Evolutionary conservation across 176 grass and related monocot species (phyloP).

Genomic region (Eragrostis nindensis): DNA sequence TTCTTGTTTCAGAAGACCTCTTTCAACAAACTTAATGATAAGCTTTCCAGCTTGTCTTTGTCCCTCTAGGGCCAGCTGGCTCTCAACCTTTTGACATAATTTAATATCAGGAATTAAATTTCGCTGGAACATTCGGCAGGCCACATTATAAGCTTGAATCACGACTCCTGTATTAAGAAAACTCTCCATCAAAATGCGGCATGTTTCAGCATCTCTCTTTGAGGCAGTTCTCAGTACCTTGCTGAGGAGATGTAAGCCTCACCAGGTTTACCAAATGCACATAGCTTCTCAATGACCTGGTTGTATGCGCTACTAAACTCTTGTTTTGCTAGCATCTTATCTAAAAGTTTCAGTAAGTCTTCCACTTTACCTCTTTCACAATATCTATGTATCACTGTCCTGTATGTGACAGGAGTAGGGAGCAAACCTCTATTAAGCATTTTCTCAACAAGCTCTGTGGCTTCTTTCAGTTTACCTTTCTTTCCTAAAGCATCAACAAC

Average conservation of each 20-base stretch:
- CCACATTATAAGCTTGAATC: conserved; percentile 77
- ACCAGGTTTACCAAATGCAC: conserved; percentile 68
- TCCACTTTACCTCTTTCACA: conserved; percentile 73
- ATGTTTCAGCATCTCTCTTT: conserved; percentile 74
- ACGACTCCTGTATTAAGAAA: conserved; percentile 60
- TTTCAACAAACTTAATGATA: conserved; percentile 78
- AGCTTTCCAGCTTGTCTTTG: conserved; percentile 58
- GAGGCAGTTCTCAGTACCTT: conserved; percentile 88
- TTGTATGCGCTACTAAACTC: conserved; percentile 73
- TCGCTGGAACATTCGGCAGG: conserved; percentile 78
- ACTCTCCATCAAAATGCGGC: conserved; percentile 78
- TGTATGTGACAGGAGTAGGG: conserved; percentile 88
- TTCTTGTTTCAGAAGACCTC: conserved; percentile 62
- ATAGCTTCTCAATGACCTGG: conserved; percentile 90
- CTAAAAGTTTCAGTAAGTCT: conserved; percentile 74
- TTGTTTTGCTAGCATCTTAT: conserved; percentile 75
- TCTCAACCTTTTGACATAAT: conserved; percentile 67
- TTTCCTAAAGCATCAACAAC: conserved; percentile 82
- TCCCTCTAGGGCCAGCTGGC: conserved; percentile 50
- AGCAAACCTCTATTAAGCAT: conserved; percentile 89
- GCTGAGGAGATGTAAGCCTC: conserved; percentile 71
- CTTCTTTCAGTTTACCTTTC: conserved; percentile 79
- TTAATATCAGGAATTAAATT: conserved; percentile 82
- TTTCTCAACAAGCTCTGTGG: conserved; percentile 69
- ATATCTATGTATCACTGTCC: conserved; percentile 88